Conservation (phyloP, 179 eudicot genomes). For the Actinidia arguta region DNA sequence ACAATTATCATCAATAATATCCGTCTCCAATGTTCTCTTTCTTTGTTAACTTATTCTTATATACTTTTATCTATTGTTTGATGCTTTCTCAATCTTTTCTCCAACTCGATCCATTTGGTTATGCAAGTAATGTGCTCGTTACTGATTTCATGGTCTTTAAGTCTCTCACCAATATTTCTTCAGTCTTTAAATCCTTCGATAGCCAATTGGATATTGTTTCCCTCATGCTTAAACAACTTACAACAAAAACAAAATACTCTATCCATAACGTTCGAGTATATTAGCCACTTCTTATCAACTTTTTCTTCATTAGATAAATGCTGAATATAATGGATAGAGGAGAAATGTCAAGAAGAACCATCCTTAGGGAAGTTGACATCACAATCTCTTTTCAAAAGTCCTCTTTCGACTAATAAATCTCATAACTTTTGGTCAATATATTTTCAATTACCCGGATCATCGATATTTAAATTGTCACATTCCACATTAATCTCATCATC, state of each 20-base stretch:
- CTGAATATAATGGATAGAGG: not conserved
- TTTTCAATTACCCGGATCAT: not conserved
- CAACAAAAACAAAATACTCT: constrained; percentile 3
- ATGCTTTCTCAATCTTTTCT: not conserved
- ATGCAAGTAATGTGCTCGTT: constrained; percentile 1
- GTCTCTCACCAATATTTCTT: not conserved
- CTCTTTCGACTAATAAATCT: constrained; percentile 1
- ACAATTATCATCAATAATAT: not conserved
- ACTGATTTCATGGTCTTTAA: constrained; percentile 3
- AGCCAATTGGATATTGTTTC: not conserved
- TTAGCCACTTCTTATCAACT: not conserved
- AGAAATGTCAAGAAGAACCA: not conserved
- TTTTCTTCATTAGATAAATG: not conserved
- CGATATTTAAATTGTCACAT: not conserved
- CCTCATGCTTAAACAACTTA: not conserved
- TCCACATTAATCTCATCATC: not conserved
- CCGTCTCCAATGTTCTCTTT: not conserved
- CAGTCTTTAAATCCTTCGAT: not conserved
- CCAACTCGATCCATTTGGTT: not conserved
- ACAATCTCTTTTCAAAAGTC: not conserved
- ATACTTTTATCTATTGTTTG: constrained; percentile 8
- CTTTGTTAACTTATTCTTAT: not conserved
- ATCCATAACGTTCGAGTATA: not conserved
- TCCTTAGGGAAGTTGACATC: not conserved
- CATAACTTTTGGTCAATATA: not conserved